phyloP scores from a whole-genome alignment of 2,329 filamentous ascomycete genomes.

The Fusarium luffae region DNA sequence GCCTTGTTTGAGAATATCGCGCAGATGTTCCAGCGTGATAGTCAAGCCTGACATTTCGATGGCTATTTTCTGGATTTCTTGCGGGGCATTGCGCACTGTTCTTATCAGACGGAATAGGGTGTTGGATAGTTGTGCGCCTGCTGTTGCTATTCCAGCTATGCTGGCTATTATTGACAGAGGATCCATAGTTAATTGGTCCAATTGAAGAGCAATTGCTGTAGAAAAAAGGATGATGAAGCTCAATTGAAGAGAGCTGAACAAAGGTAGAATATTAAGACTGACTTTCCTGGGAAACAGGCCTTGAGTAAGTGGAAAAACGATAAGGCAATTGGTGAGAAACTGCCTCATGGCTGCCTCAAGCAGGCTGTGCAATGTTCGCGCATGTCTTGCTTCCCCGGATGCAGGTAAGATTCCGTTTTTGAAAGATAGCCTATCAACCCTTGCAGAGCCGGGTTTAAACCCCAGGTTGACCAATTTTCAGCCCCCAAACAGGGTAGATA shows the following conservation, averaged over 20 bases:
- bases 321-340: background rate
- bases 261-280: background rate
- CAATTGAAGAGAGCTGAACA: background rate
- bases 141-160: slow-evolving; percentile 31
- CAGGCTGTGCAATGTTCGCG: slow-evolving; percentile 7
- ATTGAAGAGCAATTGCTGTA: too few relatives aligned
- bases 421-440: slow-evolving; percentile 1
- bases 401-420: background rate
- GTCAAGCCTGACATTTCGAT: slow-evolving; percentile 24
- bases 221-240: too few relatives aligned
- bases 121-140: slow-evolving; percentile 22
- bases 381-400: background rate
- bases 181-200: slow-evolving; percentile 7
- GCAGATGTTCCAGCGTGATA: slow-evolving; percentile 13
- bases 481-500: background rate
- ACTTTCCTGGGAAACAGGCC: background rate
- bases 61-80: slow-evolving; percentile 6
- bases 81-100: slow-evolving; percentile 10
- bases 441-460: background rate
- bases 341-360: slow-evolving; percentile 22
- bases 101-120: slow-evolving; percentile 12
- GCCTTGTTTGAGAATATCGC: slow-evolving; percentile 6
- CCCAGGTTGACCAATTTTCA: background rate
- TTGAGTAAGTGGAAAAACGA: background rate
- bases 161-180: slow-evolving; percentile 28